Conservation (phyloP, 1,284 basidiomycete species). For the Ustilago tritici region DNA sequence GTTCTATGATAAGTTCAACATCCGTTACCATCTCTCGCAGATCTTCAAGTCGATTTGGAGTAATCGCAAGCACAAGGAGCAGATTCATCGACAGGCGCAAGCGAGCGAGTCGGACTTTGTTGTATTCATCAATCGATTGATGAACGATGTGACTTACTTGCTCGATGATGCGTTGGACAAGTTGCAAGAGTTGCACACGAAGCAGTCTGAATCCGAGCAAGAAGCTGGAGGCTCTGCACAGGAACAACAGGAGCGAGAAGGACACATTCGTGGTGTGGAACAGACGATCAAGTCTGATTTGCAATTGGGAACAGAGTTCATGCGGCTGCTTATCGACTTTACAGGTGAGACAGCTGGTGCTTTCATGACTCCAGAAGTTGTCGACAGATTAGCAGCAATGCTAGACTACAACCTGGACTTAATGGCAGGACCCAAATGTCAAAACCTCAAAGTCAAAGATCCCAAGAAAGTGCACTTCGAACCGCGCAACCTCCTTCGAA, state of each 20-base stretch:
- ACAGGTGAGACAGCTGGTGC: conserved; percentile 90
- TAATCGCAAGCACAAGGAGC: conserved; percentile 65
- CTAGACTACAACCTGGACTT: conserved; percentile 92
- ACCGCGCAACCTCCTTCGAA: conserved; percentile 83
- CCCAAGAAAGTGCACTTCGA: conserved; percentile 91
- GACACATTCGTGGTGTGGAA: conserved; percentile 82
- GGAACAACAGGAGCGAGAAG: conserved; percentile 85
- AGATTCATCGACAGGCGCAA: conserved; percentile 56
- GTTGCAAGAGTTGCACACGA: conserved; percentile 85
- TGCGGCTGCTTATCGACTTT: conserved; percentile 89
- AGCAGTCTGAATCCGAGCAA: conserved; percentile 80
- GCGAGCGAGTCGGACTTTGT: conserved; percentile 71
- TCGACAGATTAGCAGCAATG: conserved; percentile 95
- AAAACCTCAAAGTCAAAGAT: conserved; percentile 85
- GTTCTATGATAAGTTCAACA: conserved; percentile 96
- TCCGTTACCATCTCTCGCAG: conserved; percentile 72
- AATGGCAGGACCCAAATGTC: conserved; percentile 85
- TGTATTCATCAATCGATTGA: conserved; percentile 95
- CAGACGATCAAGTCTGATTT: conserved; percentile 86
- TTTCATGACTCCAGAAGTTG: conserved; percentile 96
- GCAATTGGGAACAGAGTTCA: conserved; percentile 85
- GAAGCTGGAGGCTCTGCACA: conserved; percentile 75
- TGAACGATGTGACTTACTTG: conserved; percentile 98
- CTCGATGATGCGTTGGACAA: conserved; percentile 95
- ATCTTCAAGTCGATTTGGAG: conserved; percentile 67